Evolutionary conservation across 2,329 filamentous ascomycete species (phyloP).

Genomic region (Aspergillus cejpii): DNA sequence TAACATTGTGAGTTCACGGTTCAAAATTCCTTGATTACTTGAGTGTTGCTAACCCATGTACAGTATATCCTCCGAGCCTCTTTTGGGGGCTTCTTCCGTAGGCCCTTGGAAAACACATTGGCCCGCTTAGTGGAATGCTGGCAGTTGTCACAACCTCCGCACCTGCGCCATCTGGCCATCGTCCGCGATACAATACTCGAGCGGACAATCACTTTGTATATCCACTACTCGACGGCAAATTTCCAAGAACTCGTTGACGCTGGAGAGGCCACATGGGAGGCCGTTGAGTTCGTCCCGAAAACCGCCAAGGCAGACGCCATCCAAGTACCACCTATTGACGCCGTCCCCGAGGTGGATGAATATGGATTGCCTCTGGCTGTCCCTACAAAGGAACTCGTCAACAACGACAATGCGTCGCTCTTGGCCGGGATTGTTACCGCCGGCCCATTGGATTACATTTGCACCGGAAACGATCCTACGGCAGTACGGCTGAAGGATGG

Average conservation of each 20-base stretch:
- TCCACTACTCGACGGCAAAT: conserved; percentile 49
- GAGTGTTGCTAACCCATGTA: conserved; percentile 4
- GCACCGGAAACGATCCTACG: conserved; percentile 32
- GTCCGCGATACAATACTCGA: conserved; percentile 49
- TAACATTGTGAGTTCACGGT: conserved; percentile 34
- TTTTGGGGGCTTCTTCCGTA: conserved; percentile 49
- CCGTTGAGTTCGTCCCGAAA: conserved; percentile 39
- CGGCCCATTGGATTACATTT: conserved; percentile 30
- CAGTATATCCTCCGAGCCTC: conserved; percentile 38
- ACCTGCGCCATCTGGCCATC: conserved; percentile 52
- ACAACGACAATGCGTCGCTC: conserved; percentile 40
- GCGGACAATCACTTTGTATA: conserved; percentile 46
- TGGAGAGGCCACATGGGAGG: conserved; percentile 49
- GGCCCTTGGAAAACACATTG: conserved; percentile 50
- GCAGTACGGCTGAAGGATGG: conserved; percentile 26
- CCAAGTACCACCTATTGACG: conserved; percentile 27
- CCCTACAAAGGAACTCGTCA: conserved; percentile 31
- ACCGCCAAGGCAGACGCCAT: conserved; percentile 26
- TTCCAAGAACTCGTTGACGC: conserved; percentile 49
- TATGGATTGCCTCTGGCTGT: conserved; percentile 44
- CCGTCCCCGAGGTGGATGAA: conserved; percentile 36
- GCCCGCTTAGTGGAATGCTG: conserved; percentile 50
- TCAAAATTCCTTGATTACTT: background rate
- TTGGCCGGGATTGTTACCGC: conserved; percentile 33
- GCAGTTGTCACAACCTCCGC: conserved; percentile 52